A percentile compares a stretch with the other conserved stretches of the same genome.
Evolutionary conservation across 345 rosid genomes (phyloP).

Genomic region (Populus simonii): DNA sequence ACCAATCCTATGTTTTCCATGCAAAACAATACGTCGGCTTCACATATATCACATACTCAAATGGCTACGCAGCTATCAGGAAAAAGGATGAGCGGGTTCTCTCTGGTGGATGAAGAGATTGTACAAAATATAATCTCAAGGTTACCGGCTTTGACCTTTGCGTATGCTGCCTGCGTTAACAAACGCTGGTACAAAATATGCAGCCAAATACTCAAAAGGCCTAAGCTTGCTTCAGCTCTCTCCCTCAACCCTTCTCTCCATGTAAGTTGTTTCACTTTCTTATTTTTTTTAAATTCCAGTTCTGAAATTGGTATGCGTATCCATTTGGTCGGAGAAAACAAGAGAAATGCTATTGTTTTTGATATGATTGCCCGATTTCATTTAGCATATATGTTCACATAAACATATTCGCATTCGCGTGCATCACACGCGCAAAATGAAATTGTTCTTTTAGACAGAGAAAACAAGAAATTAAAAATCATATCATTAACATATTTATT

Average conservation of each 20-base stretch:
- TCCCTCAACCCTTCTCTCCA: conserved; percentile 36
- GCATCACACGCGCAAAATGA: not conserved
- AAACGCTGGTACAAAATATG: conserved; percentile 44
- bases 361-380: not conserved
- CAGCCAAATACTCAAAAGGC: conserved; percentile 39
- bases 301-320: not conserved
- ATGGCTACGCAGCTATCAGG: not conserved
- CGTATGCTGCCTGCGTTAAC: conserved; percentile 50
- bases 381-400: not conserved
- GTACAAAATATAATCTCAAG: conserved; percentile 39
- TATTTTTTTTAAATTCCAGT: not conserved
- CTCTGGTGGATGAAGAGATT: conserved; percentile 33
- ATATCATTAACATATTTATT: too few species aligned
- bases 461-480: not conserved
- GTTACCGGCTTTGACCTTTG: conserved; percentile 50
- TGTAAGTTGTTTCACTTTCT: conserved; percentile 21
- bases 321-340: not conserved
- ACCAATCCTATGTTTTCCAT: not conserved
- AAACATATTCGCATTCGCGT: not conserved
- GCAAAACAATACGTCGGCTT: not conserved
- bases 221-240: conserved; percentile 58
- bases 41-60: not conserved
- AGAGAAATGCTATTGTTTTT: too few species aligned
- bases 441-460: not conserved
- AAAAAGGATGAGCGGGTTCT: conserved; percentile 2